A percentile compares a stretch with the other conserved stretches of the same genome.
phyloP scores from a whole-genome alignment of 2,329 filamentous ascomycete species.

The Ophiostoma populinum region DNA sequence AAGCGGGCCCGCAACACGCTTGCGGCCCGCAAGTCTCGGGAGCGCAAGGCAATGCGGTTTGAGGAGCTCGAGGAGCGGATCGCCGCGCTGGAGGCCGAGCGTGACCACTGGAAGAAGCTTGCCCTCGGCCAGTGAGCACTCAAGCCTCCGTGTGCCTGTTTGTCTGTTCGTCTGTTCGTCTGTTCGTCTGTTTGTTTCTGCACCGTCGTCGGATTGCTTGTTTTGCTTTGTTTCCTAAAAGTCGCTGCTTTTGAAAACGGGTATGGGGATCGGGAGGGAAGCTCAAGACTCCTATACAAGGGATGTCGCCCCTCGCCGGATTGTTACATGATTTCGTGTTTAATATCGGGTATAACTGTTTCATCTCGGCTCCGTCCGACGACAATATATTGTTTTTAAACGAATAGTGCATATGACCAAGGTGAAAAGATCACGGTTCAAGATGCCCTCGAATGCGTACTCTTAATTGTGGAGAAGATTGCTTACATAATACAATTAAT shows the following conservation, averaged over 20 bases:
- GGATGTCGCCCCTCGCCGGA: conserved; percentile 1
- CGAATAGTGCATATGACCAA: too few species aligned
- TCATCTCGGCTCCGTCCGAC: too few species aligned
- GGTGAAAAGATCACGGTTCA: too few species aligned
- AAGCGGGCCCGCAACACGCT: conserved; percentile 91
- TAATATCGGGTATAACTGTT: background rate
- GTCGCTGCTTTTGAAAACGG: conserved; percentile 2
- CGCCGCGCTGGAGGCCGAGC: conserved; percentile 46
- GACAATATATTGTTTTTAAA: too few species aligned
- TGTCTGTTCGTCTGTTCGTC: background rate
- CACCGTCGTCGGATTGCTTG: background rate
- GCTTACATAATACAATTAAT: too few species aligned
- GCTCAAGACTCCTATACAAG: background rate
- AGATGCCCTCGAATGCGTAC: too few species aligned
- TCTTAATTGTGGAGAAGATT: too few species aligned
- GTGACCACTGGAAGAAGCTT: conserved; percentile 47
- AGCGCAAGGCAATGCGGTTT: conserved; percentile 64
- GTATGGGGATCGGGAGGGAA: conserved; percentile 7
- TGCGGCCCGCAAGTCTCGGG: conserved; percentile 82
- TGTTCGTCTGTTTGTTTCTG: background rate
- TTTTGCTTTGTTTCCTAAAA: conserved; percentile 3
- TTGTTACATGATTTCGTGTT: background rate
- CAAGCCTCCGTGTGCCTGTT: conserved; percentile 8
- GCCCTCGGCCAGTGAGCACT: conserved; percentile 23
- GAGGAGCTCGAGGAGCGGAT: conserved; percentile 61